These are phyloP conservation scores for Rhizoclosmatium globosum DNA, from an alignment of 192 early-diverging fungal genomes.

Conservation along the genomic window DNA sequence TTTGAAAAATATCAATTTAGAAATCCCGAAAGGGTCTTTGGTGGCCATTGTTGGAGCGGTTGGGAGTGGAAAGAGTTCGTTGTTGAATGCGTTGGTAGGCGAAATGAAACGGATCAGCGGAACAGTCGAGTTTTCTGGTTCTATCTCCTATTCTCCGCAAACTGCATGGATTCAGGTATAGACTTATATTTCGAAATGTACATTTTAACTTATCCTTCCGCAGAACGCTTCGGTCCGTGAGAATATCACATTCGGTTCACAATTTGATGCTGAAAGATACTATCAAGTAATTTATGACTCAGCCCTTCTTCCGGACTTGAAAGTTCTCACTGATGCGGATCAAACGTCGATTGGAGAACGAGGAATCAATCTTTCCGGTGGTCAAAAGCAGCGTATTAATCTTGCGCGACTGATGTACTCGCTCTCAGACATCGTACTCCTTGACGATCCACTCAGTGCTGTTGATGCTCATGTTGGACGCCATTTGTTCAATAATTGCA, in stretches of 20 bases:
- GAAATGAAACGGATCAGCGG: slow-evolving; percentile 75
- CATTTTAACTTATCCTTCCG: background rate
- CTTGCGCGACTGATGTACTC: slow-evolving; percentile 77
- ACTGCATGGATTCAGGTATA: slow-evolving; percentile 82
- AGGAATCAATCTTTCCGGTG: slow-evolving; percentile 56
- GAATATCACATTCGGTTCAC: slow-evolving; percentile 78
- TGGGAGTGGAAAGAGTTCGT: slow-evolving; percentile 84
- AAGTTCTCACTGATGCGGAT: slow-evolving; percentile 71
- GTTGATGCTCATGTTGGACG: slow-evolving; percentile 76
- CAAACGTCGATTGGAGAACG: slow-evolving; percentile 61
- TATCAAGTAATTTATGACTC: slow-evolving; percentile 70
- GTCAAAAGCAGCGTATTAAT: slow-evolving; percentile 29
- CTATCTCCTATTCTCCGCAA: slow-evolving; percentile 84
- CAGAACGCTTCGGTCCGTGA: slow-evolving; percentile 62
- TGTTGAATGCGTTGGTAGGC: slow-evolving; percentile 85
- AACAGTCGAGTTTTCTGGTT: slow-evolving; percentile 64
- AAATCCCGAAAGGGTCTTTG: slow-evolving; percentile 61
- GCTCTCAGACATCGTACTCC: slow-evolving; percentile 75
- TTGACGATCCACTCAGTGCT: slow-evolving; percentile 89
- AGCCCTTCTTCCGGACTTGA: slow-evolving; percentile 74
- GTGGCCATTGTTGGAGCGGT: slow-evolving; percentile 84
- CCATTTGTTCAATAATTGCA: slow-evolving; percentile 81
- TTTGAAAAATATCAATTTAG: slow-evolving; percentile 54
- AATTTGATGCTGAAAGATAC: slow-evolving; percentile 69
- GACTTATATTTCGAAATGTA: background rate